phyloP scores from a whole-genome alignment of 106 monocot species.

The Dendrobium officinale region DNA sequence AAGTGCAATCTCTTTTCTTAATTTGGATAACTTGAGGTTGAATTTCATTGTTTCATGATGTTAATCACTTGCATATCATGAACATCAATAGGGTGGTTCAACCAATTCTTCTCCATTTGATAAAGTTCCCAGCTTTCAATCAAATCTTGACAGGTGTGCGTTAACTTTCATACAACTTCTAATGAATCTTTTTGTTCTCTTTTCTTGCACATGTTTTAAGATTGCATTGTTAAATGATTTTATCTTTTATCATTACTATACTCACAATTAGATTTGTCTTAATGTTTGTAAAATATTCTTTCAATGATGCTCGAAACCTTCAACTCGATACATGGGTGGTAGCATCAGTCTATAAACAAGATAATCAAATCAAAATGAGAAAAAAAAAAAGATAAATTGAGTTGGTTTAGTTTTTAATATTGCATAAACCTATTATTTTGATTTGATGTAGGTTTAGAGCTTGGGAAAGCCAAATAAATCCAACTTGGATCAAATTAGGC shows the following conservation, averaged over 20 bases:
- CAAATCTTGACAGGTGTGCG: slow-evolving; percentile 51
- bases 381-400: not conserved
- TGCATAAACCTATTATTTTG: not conserved
- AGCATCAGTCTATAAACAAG: not conserved
- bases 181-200: not conserved
- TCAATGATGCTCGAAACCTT: not conserved
- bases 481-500: not conserved
- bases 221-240: not conserved
- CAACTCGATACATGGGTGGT: not conserved
- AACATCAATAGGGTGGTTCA: slow-evolving; percentile 46
- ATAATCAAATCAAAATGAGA: not conserved
- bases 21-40: not conserved
- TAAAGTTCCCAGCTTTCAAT: slow-evolving; percentile 18
- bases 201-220: not conserved
- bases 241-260: not conserved
- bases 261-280: not conserved
- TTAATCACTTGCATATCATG: slow-evolving; percentile 3
- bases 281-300: not conserved
- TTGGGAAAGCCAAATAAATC: not conserved
- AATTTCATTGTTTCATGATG: slow-evolving; percentile 2
- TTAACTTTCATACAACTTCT: not conserved
- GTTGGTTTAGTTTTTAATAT: not conserved
- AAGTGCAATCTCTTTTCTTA: slow-evolving; percentile 10
- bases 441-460: not conserved
- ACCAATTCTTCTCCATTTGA: slow-evolving; percentile 30